A percentile compares a stretch with the other conserved stretches of the same genome.
These are phyloP conservation scores for Entomortierella lignicola DNA, from an alignment of 192 early-diverging fungal genomes.

Conservation along the genomic window DNA sequence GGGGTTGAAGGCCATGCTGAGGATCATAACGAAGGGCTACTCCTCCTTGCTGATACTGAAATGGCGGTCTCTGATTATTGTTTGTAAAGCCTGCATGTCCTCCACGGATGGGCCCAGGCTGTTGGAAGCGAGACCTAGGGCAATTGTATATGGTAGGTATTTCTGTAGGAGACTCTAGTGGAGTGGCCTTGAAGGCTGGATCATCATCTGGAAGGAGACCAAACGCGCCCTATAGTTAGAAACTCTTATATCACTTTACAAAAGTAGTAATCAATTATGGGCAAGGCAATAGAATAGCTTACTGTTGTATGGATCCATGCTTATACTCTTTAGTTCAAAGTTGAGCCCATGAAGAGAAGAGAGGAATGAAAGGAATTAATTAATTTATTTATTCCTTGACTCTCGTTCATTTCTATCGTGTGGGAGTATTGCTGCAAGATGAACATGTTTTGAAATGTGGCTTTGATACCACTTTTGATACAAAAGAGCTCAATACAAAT, in stretches of 20 bases:
- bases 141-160: conserved; percentile 56
- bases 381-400: background rate
- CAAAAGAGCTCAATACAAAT: too few species aligned
- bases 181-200: conserved; percentile 57
- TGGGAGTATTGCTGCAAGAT: background rate
- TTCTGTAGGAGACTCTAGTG: conserved; percentile 54
- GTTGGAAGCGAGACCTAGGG: conserved; percentile 38
- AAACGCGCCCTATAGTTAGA: too few species aligned
- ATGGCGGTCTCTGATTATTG: conserved; percentile 8
- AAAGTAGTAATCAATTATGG: too few species aligned
- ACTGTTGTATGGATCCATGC: conserved; percentile 46
- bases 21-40: conserved; percentile 39
- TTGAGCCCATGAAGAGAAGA: background rate
- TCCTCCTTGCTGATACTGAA: conserved; percentile 22
- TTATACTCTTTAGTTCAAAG: background rate
- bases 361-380: background rate
- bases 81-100: background rate
- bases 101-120: conserved; percentile 9
- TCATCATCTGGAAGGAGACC: conserved; percentile 57
- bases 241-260: too few species aligned
- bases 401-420: background rate
- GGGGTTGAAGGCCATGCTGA: conserved; percentile 36
- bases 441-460: conserved; percentile 35
- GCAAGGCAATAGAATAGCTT: background rate
- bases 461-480: conserved; percentile 4